phyloP scores from a whole-genome alignment of 495 filamentous ascomycete species.

The Neurospora discreta region DNA sequence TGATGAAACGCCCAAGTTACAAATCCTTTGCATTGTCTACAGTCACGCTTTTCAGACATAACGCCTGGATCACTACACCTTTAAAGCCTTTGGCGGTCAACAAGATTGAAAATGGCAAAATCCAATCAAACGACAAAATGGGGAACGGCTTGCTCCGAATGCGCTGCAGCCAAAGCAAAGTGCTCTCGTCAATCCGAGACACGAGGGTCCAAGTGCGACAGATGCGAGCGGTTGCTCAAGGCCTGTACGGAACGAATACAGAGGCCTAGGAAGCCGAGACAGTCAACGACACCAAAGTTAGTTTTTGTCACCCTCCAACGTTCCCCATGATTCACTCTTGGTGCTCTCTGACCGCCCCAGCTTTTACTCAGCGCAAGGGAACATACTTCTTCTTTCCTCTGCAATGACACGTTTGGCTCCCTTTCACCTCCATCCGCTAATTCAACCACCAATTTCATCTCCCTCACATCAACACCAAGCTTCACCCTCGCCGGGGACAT shows the following conservation, averaged over 20 bases:
- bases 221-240: not conserved
- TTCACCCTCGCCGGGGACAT: not conserved
- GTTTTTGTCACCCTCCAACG: too few species aligned
- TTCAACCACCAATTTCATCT: not conserved
- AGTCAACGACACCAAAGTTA: not conserved
- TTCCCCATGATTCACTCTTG: too few species aligned
- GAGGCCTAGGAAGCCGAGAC: not conserved
- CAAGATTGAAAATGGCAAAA: not conserved
- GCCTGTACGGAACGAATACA: not conserved
- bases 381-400: not conserved
- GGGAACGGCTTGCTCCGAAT: not conserved
- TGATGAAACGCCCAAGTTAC: too few species aligned
- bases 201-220: not conserved
- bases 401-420: not conserved
- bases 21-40: too few species aligned
- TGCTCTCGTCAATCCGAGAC: not conserved
- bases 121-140: not conserved
- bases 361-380: not conserved
- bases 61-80: not conserved
- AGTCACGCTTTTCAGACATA: too few species aligned
- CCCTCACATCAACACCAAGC: not conserved
- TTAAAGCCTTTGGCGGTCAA: not conserved
- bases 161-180: not conserved
- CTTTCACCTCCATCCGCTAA: not conserved
- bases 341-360: too few species aligned